Evolutionary conservation across 345 rosid genomes (phyloP).

Genomic region (Cochlearia excelsa): DNA sequence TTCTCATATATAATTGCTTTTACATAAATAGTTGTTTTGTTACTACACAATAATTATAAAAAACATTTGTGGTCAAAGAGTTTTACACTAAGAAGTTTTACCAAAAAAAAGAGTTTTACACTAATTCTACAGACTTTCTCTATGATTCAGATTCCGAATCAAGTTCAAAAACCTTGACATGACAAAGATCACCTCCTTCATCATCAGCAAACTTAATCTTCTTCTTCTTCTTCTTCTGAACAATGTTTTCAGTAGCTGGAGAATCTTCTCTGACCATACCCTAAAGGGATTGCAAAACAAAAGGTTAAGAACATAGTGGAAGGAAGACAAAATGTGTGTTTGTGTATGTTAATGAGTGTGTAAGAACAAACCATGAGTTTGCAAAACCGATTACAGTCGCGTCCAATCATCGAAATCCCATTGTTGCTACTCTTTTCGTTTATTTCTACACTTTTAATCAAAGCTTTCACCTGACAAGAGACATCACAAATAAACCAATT

Average conservation of each 20-base stretch:
- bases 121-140: constrained; percentile 3
- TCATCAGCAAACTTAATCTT: constrained; percentile 89
- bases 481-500: background rate
- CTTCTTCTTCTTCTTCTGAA: constrained; percentile 47
- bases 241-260: constrained; percentile 33
- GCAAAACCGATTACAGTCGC: constrained; percentile 78
- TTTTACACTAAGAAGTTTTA: too few species aligned
- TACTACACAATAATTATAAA: too few species aligned
- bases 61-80: too few species aligned
- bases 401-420: constrained; percentile 62
- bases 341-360: constrained; percentile 4
- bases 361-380: constrained; percentile 71
- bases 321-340: background rate
- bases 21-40: too few species aligned
- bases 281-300: constrained; percentile 30
- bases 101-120: background rate
- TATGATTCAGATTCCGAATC: constrained; percentile 38
- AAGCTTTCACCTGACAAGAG: constrained; percentile 46
- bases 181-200: constrained; percentile 74
- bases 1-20: too few species aligned
- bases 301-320: background rate
- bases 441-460: constrained; percentile 52
- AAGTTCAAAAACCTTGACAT: constrained; percentile 62
- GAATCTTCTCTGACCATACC: constrained; percentile 42
- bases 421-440: constrained; percentile 60